Conservation (phyloP, 2,329 filamentous ascomycete genomes). For the Aspergillus fijiensis region DNA sequence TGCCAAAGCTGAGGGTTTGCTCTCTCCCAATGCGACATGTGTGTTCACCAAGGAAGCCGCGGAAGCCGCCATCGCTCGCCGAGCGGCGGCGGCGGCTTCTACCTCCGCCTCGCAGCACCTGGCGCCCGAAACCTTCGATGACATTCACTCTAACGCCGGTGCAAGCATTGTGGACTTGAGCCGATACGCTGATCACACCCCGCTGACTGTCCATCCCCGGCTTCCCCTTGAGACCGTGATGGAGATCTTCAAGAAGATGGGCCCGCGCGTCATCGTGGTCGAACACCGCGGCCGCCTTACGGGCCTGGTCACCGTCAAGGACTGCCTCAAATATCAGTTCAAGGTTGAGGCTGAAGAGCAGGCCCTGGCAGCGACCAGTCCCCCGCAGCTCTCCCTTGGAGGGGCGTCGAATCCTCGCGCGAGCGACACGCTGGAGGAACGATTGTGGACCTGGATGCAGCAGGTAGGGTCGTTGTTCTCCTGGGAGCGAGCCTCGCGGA, state of each 20-base stretch:
- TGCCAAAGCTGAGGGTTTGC: conserved; percentile 65
- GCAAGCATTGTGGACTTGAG: conserved; percentile 72
- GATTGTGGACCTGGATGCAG: conserved; percentile 40
- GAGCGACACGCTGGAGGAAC: conserved; percentile 34
- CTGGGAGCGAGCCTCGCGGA: conserved; percentile 19
- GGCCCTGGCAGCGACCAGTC: conserved; percentile 36
- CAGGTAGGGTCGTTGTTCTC: conserved; percentile 25
- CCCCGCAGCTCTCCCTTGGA: conserved; percentile 25
- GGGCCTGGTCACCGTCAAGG: conserved; percentile 91
- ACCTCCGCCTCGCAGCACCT: conserved; percentile 24
- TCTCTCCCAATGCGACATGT: conserved; percentile 70
- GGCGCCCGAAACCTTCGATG: conserved; percentile 59
- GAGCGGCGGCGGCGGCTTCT: conserved; percentile 19
- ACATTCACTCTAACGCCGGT: conserved; percentile 56
- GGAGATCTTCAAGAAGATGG: conserved; percentile 98
- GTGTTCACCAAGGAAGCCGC: conserved; percentile 63
- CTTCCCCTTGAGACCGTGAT: conserved; percentile 94
- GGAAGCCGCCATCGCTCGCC: conserved; percentile 33
- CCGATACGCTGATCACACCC: conserved; percentile 84
- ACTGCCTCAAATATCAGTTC: conserved; percentile 96
- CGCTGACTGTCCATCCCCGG: conserved; percentile 85
- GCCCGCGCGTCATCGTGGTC: conserved; percentile 86
- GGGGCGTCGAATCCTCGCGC: conserved; percentile 17
- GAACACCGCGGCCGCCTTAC: conserved; percentile 82
- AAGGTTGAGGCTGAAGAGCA: conserved; percentile 86